phyloP scores from a whole-genome alignment of 139 green algal genomes.

The Haematococcus sp. region DNA sequence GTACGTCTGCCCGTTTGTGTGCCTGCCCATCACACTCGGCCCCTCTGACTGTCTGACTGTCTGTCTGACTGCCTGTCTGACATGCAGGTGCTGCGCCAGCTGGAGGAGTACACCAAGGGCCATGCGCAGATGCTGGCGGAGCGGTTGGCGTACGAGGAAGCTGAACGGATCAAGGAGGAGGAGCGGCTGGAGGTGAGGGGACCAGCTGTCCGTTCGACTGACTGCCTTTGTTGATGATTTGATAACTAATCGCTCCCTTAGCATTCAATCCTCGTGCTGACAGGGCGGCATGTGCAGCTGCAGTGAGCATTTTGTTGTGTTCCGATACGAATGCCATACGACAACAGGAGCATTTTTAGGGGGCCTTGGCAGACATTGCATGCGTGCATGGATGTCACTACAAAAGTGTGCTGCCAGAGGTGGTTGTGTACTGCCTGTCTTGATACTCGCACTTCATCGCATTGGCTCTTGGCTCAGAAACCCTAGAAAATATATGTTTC shows the following conservation, averaged over 20 bases:
- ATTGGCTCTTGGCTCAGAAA: too few species aligned
- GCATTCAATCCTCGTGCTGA: not conserved
- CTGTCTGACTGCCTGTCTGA: too few species aligned
- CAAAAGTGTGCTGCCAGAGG: too few species aligned
- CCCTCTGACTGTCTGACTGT: too few species aligned
- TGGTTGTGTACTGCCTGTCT: too few species aligned
- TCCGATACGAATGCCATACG: too few species aligned
- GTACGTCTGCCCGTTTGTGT: not conserved
- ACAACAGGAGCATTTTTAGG: too few species aligned
- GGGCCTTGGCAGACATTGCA: too few species aligned
- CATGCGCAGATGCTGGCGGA: constrained; percentile 30
- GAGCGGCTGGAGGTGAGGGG: constrained; percentile 11
- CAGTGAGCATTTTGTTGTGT: not conserved
- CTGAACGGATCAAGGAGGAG: constrained; percentile 17
- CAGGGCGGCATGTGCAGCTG: not conserved
- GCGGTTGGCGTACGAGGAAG: constrained; percentile 37
- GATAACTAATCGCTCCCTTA: not conserved
- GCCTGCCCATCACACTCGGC: too few species aligned
- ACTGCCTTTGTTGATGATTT: not conserved
- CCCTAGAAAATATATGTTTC: too few species aligned
- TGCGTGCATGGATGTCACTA: too few species aligned
- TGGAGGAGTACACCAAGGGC: constrained; percentile 11
- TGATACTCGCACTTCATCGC: too few species aligned
- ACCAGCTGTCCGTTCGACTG: not conserved
- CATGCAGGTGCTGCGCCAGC: constrained; percentile 10